Evolutionary conservation across 1,284 basidiomycete genomes (phyloP).

Genomic region (Cutaneotrichosporon sp.): DNA sequence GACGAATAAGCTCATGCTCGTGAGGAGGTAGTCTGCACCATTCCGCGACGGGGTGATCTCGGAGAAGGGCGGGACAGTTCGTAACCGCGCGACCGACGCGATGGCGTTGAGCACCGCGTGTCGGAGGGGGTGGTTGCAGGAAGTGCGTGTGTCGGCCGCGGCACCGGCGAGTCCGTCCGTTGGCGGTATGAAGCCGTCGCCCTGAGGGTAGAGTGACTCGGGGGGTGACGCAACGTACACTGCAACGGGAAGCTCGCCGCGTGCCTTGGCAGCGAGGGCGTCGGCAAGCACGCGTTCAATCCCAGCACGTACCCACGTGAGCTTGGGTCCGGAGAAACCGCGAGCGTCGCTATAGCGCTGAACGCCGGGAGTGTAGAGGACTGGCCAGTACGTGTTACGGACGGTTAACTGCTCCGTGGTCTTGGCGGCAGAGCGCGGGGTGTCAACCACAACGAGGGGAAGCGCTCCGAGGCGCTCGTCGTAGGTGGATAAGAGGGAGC

Average conservation of each 20-base stretch:
- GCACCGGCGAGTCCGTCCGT: conserved; percentile 49
- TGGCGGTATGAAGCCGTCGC: conserved; percentile 57
- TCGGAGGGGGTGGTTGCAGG: conserved; percentile 70
- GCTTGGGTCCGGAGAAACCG: conserved; percentile 64
- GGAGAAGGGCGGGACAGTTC: conserved; percentile 55
- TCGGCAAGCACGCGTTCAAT: conserved; percentile 60
- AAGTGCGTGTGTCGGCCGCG: conserved; percentile 67
- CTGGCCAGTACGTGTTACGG: conserved; percentile 77
- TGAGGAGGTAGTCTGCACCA: conserved; percentile 79
- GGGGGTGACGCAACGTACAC: conserved; percentile 69
- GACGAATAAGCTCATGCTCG: conserved; percentile 73
- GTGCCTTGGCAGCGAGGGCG: conserved; percentile 56
- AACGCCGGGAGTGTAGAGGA: conserved; percentile 68
- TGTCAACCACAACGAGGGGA: conserved; percentile 60
- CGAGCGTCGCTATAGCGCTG: conserved; percentile 59
- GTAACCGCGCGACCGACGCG: conserved; percentile 57
- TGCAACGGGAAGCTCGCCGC: conserved; percentile 73
- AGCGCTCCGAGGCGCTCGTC: conserved; percentile 53
- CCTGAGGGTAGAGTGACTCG: conserved; percentile 50
- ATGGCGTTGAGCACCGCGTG: conserved; percentile 79
- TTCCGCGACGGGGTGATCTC: conserved; percentile 55
- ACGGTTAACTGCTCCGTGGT: conserved; percentile 65
- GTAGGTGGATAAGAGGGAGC: conserved; percentile 48
- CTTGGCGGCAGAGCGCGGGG: conserved; percentile 71
- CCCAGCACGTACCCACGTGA: conserved; percentile 71